phyloP scores from a whole-genome alignment of 2,329 filamentous ascomycete species.

The Fusarium xyrophilum region DNA sequence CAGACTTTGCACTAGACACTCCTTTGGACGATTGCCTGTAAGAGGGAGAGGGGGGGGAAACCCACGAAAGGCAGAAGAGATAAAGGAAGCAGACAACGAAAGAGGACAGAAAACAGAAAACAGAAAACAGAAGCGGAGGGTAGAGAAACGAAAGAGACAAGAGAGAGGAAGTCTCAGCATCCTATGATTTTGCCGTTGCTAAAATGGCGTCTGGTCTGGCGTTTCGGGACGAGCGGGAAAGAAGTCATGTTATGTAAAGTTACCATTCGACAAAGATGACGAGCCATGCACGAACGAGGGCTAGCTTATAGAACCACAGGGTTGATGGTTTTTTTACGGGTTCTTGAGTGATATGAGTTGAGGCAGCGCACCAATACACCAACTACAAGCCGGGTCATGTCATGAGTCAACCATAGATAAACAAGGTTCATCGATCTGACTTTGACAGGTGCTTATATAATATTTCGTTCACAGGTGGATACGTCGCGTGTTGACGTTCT shows the following conservation, averaged over 20 bases:
- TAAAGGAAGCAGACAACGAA: not conserved
- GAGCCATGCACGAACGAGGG: conserved; percentile 33
- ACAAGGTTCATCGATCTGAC: not conserved
- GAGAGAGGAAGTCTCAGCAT: conserved; percentile 31
- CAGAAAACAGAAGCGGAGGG: not conserved
- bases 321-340: not conserved
- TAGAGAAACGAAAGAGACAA: conserved; percentile 14
- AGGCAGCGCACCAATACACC: not conserved
- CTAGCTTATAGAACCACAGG: conserved; percentile 33
- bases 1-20: conserved; percentile 29
- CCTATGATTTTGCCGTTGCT: conserved; percentile 31
- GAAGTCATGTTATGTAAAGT: conserved; percentile 43
- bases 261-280: conserved; percentile 37
- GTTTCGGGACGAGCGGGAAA: conserved; percentile 44
- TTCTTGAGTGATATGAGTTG: not conserved
- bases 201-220: conserved; percentile 44
- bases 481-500: conserved; percentile 30
- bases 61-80: not conserved
- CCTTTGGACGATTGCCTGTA: conserved; percentile 31
- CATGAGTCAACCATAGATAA: not conserved
- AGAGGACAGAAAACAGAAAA: not conserved
- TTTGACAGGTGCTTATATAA: not conserved
- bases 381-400: not conserved
- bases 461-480: not conserved
- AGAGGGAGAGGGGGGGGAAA: not conserved